Percentiles rank a stretch among this genome's conserved stretches.
phyloP scores from a whole-genome alignment of 768 basidiomycete species.

The Candolleomyces eurysporus region DNA sequence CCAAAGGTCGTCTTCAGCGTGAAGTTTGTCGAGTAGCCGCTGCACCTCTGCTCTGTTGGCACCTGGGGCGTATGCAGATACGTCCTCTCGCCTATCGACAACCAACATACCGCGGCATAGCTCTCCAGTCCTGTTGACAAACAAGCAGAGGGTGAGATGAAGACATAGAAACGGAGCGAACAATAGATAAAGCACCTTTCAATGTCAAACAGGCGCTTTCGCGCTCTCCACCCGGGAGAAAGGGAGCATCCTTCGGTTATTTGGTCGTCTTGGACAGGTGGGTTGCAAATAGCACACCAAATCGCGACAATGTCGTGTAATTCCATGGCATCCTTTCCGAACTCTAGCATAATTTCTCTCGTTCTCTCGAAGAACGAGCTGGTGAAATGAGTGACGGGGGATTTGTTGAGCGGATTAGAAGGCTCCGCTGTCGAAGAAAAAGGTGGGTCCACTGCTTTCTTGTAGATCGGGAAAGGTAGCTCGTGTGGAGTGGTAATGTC shows the following conservation, averaged over 20 bases:
- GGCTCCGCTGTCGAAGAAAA: slow-evolving; percentile 51
- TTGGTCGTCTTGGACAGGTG: slow-evolving; percentile 39
- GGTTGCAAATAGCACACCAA: slow-evolving; percentile 81
- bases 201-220: slow-evolving; percentile 57
- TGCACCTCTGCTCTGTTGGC: slow-evolving; percentile 65
- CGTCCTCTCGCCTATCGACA: slow-evolving; percentile 70
- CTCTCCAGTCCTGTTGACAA: slow-evolving; percentile 58
- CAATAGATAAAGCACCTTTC: slow-evolving; percentile 49
- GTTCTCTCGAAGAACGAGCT: slow-evolving; percentile 76
- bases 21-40: slow-evolving; percentile 41
- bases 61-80: slow-evolving; percentile 63
- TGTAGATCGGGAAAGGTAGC: slow-evolving; percentile 69
- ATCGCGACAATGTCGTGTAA: slow-evolving; percentile 88
- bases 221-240: slow-evolving; percentile 55
- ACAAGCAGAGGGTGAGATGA: not conserved
- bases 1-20: slow-evolving; percentile 30
- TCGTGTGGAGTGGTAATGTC: slow-evolving; percentile 84
- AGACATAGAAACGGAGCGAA: not conserved
- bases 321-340: slow-evolving; percentile 84
- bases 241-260: slow-evolving; percentile 17
- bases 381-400: slow-evolving; percentile 72
- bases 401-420: slow-evolving; percentile 45
- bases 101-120: slow-evolving; percentile 87
- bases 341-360: slow-evolving; percentile 72
- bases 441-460: slow-evolving; percentile 52